Percentiles rank a stretch among this genome's conserved stretches.
Conservation (phyloP, 306 rosid species). For the Begonia peltatifolia region DNA sequence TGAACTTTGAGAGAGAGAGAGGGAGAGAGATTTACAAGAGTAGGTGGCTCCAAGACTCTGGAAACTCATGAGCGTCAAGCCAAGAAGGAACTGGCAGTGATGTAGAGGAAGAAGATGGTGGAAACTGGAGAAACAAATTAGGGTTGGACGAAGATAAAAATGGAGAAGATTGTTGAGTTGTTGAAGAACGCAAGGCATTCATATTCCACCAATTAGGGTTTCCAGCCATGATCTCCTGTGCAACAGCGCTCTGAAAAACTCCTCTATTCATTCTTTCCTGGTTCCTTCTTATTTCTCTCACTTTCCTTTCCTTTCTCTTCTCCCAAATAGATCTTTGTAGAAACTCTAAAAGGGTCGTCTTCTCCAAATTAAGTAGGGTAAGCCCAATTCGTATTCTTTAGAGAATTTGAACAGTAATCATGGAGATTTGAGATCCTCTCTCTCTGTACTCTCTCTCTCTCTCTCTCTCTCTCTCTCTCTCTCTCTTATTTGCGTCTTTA, state of each 20-base stretch:
- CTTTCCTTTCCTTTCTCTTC: conserved; percentile 10
- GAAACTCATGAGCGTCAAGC: conserved; percentile 56
- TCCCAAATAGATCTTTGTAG: conserved; percentile 33
- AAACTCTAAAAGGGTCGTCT: conserved; percentile 33
- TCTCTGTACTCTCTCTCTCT: conserved; percentile 13
- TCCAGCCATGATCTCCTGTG: conserved; percentile 78
- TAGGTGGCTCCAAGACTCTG: conserved; percentile 88
- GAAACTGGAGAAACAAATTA: conserved; percentile 26
- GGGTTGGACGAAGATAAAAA: conserved; percentile 8
- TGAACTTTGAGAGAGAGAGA: too few relatives aligned
- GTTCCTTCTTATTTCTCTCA: conserved; percentile 5
- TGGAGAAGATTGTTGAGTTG: conserved; percentile 16
- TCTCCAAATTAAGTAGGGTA: conserved; percentile 42
- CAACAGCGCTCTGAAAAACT: conserved; percentile 64
- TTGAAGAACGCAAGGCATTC: conserved; percentile 45
- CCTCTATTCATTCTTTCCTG: conserved; percentile 61
- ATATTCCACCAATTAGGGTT: conserved; percentile 93
- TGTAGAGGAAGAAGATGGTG: conserved; percentile 19
- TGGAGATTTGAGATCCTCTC: conserved; percentile 39
- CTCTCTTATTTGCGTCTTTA: conserved; percentile 38
- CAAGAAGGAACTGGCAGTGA: conserved; percentile 46
- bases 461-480: conserved; percentile 20
- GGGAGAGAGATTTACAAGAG: conserved; percentile 38
- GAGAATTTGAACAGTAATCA: conserved; percentile 58
- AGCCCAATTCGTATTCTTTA: conserved; percentile 23